Percentiles rank a stretch among this genome's conserved stretches.
These are phyloP conservation scores for Terana coerulea DNA, from an alignment of 768 basidiomycete species.

Conservation along the genomic window DNA sequence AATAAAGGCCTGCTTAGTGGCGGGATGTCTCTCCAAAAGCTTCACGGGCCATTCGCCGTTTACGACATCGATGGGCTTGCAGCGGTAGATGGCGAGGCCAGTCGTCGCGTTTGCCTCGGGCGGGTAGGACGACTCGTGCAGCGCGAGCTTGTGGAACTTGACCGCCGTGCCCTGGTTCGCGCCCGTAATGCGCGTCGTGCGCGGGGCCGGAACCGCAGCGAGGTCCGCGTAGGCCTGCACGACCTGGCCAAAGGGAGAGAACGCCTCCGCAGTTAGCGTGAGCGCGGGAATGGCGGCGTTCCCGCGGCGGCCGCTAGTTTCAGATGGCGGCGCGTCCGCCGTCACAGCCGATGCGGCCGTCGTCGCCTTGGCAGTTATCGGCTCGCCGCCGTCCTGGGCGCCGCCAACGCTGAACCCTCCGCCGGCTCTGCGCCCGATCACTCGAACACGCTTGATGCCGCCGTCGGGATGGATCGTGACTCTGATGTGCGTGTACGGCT, in stretches of 20 bases:
- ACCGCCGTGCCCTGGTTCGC: conserved; percentile 89
- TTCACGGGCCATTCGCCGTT: conserved; percentile 54
- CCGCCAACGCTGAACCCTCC: conserved; percentile 3
- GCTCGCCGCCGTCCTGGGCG: background rate
- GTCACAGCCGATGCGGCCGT: conserved; percentile 1
- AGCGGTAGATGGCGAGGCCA: conserved; percentile 82
- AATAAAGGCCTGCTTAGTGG: conserved; percentile 89
- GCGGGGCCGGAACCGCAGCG: conserved; percentile 55
- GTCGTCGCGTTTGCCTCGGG: conserved; percentile 48
- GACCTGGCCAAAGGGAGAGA: conserved; percentile 86
- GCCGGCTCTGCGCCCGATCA: conserved; percentile 59
- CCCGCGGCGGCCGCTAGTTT: background rate
- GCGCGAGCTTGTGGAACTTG: conserved; percentile 90
- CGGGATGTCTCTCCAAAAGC: conserved; percentile 85
- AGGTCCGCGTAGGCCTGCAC: conserved; percentile 81
- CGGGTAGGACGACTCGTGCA: conserved; percentile 67
- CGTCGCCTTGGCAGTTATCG: background rate
- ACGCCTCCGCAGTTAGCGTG: conserved; percentile 81
- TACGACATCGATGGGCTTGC: conserved; percentile 53
- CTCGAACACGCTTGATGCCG: conserved; percentile 88
- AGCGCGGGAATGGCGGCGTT: conserved; percentile 44
- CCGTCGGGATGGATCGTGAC: conserved; percentile 94
- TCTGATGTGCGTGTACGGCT: conserved; percentile 75
- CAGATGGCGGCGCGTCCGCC: conserved; percentile 3
- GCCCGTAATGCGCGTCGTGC: conserved; percentile 64